Evolutionary conservation across 805 yeast genomes (phyloP).

Genomic region (Candida palmyrensis): DNA sequence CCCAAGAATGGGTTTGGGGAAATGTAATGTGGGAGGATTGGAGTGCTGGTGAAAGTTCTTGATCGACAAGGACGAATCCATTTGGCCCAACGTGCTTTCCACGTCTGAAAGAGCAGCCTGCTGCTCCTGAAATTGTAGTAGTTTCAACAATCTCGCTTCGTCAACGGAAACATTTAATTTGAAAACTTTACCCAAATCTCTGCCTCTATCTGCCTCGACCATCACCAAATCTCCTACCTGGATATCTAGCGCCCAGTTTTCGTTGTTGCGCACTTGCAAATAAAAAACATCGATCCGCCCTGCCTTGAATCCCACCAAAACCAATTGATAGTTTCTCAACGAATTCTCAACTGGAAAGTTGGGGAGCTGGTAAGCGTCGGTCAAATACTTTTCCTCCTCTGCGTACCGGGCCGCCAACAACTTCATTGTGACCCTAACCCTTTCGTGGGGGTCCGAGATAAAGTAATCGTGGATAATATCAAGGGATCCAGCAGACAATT

Average conservation of each 20-base stretch:
- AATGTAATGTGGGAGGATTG: slow-evolving; percentile 45
- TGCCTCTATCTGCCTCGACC: slow-evolving; percentile 81
- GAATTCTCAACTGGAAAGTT: slow-evolving; percentile 33
- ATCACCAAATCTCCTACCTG: slow-evolving; percentile 64
- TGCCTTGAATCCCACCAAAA: slow-evolving; percentile 70
- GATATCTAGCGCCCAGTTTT: slow-evolving; percentile 19
- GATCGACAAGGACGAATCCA: slow-evolving; percentile 14
- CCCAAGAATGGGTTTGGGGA: slow-evolving; percentile 64
- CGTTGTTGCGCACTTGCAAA: slow-evolving; percentile 34
- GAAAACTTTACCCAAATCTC: slow-evolving; percentile 67
- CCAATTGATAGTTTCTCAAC: slow-evolving; percentile 36
- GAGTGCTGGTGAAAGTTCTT: slow-evolving; percentile 14
- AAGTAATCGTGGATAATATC: slow-evolving; percentile 29
- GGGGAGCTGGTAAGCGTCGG: slow-evolving; percentile 30
- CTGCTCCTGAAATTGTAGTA: slow-evolving; percentile 66
- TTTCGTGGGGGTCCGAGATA: slow-evolving; percentile 30
- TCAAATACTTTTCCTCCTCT: slow-evolving; percentile 24
- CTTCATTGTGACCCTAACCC: slow-evolving; percentile 31
- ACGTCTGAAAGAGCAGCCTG: slow-evolving; percentile 51
- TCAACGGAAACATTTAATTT: slow-evolving; percentile 53
- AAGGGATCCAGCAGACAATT: too few species aligned
- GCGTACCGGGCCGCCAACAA: slow-evolving; percentile 23
- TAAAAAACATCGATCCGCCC: slow-evolving; percentile 77
- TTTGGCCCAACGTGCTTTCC: slow-evolving; percentile 8
- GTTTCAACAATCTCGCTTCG: slow-evolving; percentile 63